These are phyloP conservation scores for Gnomoniopsis sp. DNA, from an alignment of 2,329 filamentous ascomycete species.

Conservation along the genomic window DNA sequence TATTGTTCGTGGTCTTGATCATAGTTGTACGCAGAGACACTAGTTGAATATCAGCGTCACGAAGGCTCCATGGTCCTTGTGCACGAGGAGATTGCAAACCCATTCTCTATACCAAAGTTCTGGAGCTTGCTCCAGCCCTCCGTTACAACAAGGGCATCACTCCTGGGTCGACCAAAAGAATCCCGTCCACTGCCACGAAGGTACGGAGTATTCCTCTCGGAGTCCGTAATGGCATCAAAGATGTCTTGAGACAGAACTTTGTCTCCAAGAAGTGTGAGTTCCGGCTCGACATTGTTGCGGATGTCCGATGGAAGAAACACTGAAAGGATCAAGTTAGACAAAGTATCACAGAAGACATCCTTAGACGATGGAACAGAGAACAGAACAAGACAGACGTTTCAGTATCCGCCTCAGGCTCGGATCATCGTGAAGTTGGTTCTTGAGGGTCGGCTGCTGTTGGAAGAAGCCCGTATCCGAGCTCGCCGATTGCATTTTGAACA, in stretches of 20 bases:
- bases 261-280: slow-evolving; percentile 45
- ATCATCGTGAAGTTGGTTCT: slow-evolving; percentile 57
- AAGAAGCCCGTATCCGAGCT: slow-evolving; percentile 52
- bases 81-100: slow-evolving; percentile 25
- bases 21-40: slow-evolving; percentile 58
- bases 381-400: slow-evolving; percentile 35
- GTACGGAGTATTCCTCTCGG: slow-evolving; percentile 62
- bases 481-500: slow-evolving; percentile 38
- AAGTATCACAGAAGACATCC: background rate
- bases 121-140: slow-evolving; percentile 65
- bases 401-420: slow-evolving; percentile 48
- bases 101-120: slow-evolving; percentile 54
- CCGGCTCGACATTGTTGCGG: slow-evolving; percentile 35
- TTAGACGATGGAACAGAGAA: background rate
- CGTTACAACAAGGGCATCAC: slow-evolving; percentile 55
- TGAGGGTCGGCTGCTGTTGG: slow-evolving; percentile 47
- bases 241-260: slow-evolving; percentile 51
- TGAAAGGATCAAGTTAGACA: slow-evolving; percentile 23
- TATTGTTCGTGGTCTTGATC: slow-evolving; percentile 48
- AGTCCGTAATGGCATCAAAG: slow-evolving; percentile 58
- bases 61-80: background rate
- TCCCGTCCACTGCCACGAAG: slow-evolving; percentile 54
- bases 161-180: slow-evolving; percentile 57
- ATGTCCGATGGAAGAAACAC: slow-evolving; percentile 47
- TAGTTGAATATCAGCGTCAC: slow-evolving; percentile 19